phyloP scores from a whole-genome alignment of 2,329 filamentous ascomycete species.

The Exophiala sp. region DNA sequence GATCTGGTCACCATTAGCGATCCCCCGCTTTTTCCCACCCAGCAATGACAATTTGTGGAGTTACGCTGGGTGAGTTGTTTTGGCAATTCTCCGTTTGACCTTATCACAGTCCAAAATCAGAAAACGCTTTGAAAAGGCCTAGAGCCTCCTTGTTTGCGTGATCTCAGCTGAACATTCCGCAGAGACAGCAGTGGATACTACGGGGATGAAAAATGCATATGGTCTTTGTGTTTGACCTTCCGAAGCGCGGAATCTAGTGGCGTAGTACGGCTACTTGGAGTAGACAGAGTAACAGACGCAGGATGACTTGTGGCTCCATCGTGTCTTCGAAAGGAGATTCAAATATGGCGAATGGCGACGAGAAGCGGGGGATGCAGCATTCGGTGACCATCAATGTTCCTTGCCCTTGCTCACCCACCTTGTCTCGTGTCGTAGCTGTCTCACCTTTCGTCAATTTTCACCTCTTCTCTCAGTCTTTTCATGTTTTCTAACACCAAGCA shows the following conservation, averaged over 20 bases:
- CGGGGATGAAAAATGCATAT: too few relatives aligned
- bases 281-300: neutral
- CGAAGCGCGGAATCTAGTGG: too few relatives aligned
- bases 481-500: conserved; percentile 1
- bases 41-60: neutral
- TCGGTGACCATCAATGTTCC: neutral
- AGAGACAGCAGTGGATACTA: neutral
- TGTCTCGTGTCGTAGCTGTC: neutral
- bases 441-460: neutral
- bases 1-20: neutral
- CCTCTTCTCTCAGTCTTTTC: neutral
- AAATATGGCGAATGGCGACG: neutral
- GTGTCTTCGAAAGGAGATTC: neutral
- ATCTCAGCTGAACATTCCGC: neutral
- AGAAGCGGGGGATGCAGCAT: conserved; percentile 2
- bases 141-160: neutral
- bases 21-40: conserved; percentile 1
- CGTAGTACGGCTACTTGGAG: neutral
- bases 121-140: neutral
- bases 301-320: neutral
- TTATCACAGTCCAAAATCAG: neutral
- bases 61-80: neutral
- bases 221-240: too few relatives aligned
- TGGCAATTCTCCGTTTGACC: neutral
- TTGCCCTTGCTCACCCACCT: neutral